Evolutionary conservation across 1,284 basidiomycete species (phyloP).

Genomic region (Pseudozyma pruni): DNA sequence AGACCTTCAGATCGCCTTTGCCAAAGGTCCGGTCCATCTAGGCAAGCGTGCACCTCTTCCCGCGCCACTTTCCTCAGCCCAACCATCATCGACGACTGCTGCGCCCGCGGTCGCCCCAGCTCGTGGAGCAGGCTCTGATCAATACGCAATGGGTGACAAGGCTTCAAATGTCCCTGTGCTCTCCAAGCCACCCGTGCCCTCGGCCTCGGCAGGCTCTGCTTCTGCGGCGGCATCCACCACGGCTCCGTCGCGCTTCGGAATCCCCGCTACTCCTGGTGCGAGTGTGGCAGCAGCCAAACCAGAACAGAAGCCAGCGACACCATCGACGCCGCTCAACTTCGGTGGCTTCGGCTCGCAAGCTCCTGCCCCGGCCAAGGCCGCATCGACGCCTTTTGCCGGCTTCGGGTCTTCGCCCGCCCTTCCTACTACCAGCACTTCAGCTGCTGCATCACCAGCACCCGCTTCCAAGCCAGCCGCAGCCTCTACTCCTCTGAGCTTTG

Average conservation of each 20-base stretch:
- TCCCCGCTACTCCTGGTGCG: slow-evolving; percentile 12
- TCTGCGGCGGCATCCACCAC: slow-evolving; percentile 2
- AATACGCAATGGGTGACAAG: slow-evolving; percentile 19
- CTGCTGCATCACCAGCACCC: slow-evolving; percentile 7
- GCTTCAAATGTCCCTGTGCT: slow-evolving; percentile 20
- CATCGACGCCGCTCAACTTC: slow-evolving; percentile 14
- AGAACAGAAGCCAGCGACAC: slow-evolving; percentile 5
- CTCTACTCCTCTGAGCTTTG: slow-evolving; percentile 3
- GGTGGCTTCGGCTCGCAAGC: slow-evolving; percentile 10
- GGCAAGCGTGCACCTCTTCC: slow-evolving; percentile 28
- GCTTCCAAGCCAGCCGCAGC: background rate
- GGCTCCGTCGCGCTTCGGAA: slow-evolving; percentile 10
- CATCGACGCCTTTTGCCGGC: slow-evolving; percentile 1
- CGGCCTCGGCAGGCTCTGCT: slow-evolving; percentile 7
- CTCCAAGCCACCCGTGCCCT: slow-evolving; percentile 10
- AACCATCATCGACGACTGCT: background rate
- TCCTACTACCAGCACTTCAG: background rate
- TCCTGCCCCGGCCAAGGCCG: slow-evolving; percentile 1
- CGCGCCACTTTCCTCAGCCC: background rate
- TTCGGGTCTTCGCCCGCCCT: slow-evolving; percentile 7
- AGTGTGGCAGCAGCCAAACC: background rate
- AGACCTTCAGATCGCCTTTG: slow-evolving; percentile 58
- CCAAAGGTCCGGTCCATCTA: slow-evolving; percentile 54
- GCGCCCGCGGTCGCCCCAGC: background rate
- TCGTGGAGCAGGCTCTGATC: background rate